A percentile compares a stretch with the other conserved stretches of the same genome.
phyloP scores from a whole-genome alignment of 2,329 filamentous ascomycete species.

The Colletotrichum horii region DNA sequence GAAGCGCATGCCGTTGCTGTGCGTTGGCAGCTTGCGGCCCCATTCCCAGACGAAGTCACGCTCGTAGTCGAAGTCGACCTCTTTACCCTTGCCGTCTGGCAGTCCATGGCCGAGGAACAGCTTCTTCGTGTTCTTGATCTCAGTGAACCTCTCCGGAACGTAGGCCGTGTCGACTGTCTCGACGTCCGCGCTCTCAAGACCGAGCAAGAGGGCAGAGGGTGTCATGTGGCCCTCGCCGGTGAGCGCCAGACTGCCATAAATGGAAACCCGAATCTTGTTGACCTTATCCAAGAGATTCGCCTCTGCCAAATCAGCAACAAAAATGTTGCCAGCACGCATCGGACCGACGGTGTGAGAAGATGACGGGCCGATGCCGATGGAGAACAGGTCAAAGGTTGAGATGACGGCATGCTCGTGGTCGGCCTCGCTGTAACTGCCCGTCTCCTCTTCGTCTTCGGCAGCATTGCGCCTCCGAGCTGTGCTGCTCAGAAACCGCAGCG shows the following conservation, averaged over 20 bases:
- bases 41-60: constrained; percentile 56
- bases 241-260: constrained; percentile 55
- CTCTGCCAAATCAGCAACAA: constrained; percentile 51
- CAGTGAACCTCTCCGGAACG: constrained; percentile 48
- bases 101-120: constrained; percentile 48
- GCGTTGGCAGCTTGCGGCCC: constrained; percentile 54
- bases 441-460: constrained; percentile 34
- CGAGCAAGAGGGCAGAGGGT: constrained; percentile 52
- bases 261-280: constrained; percentile 50
- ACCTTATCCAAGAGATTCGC: constrained; percentile 49
- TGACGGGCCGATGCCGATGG: constrained; percentile 56
- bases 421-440: constrained; percentile 52
- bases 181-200: constrained; percentile 54
- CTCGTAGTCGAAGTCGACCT: constrained; percentile 55
- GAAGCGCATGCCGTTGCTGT: constrained; percentile 59
- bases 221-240: constrained; percentile 60
- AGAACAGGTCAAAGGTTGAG: constrained; percentile 57
- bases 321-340: constrained; percentile 58
- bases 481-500: constrained; percentile 5
- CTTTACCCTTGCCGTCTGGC: constrained; percentile 42
- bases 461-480: constrained; percentile 7
- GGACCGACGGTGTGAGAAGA: constrained; percentile 58
- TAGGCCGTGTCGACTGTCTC: constrained; percentile 55
- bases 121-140: constrained; percentile 52
- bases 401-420: constrained; percentile 58